Evolutionary conservation across 371 early-diverging fungal species (phyloP).

Genomic region (Actinomortierella wolfii): DNA sequence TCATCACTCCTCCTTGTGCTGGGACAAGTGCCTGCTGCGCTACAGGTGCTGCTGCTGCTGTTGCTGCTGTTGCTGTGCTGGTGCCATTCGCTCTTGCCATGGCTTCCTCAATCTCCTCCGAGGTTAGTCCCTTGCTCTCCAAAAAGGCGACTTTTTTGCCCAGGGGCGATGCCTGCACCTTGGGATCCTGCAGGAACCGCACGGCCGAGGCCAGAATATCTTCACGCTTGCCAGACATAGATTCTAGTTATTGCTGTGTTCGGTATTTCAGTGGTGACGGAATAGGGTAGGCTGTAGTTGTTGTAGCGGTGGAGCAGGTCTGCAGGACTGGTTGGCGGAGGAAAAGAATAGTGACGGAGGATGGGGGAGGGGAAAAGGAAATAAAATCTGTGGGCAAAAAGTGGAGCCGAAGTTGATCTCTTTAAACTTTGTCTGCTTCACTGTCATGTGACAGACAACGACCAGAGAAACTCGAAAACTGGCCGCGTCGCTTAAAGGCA

Average conservation of each 20-base stretch:
- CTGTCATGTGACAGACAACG: too few species aligned
- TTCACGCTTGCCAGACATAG: conserved; percentile 62
- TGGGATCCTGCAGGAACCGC: conserved; percentile 91
- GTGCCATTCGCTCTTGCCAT: conserved; percentile 67
- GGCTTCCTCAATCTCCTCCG: conserved; percentile 92
- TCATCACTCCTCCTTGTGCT: conserved; percentile 28
- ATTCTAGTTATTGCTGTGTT: not conserved
- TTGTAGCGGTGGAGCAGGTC: too few species aligned
- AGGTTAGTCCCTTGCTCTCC: conserved; percentile 92
- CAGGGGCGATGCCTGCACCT: conserved; percentile 86
- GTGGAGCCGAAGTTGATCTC: too few species aligned
- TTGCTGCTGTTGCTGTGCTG: conserved; percentile 31
- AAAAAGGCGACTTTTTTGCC: conserved; percentile 93
- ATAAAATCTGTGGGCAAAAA: too few species aligned
- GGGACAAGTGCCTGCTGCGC: conserved; percentile 19
- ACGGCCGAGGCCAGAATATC: conserved; percentile 89
- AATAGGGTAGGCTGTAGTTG: too few species aligned
- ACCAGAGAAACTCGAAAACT: too few species aligned
- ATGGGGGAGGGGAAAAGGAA: too few species aligned
- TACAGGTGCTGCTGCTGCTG: conserved; percentile 24
- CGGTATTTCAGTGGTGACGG: too few species aligned
- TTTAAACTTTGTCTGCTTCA: too few species aligned
- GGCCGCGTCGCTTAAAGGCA: too few species aligned
- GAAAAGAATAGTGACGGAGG: too few species aligned
- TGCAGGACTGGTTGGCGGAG: too few species aligned